Conservation (phyloP, 2,329 filamentous ascomycete genomes). For the Nigrograna mackinnonii region DNA sequence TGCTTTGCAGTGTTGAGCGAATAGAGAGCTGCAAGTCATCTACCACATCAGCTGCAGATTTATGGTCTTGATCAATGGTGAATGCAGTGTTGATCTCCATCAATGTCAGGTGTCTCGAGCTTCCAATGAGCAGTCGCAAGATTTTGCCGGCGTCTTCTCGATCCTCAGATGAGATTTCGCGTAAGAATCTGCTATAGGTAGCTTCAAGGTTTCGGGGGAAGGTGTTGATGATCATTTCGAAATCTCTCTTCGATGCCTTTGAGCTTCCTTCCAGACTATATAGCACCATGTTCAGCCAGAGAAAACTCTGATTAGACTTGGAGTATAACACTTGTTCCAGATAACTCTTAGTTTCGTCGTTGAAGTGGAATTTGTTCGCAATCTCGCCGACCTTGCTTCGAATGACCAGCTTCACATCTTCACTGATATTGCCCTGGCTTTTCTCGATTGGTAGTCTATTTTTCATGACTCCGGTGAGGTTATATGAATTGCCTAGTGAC, state of each 20-base stretch:
- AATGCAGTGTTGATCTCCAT: constrained; percentile 40
- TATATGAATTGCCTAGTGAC: constrained; percentile 15
- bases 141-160: constrained; percentile 28
- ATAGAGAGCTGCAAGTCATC: constrained; percentile 31
- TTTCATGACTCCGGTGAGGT: constrained; percentile 7
- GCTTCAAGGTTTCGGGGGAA: constrained; percentile 33
- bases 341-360: constrained; percentile 23
- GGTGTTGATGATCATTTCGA: constrained; percentile 28
- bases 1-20: constrained; percentile 28
- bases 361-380: constrained; percentile 22
- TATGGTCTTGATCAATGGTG: constrained; percentile 22
- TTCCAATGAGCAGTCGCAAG: constrained; percentile 37
- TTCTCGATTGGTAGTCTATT: constrained; percentile 26
- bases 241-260: constrained; percentile 15
- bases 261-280: constrained; percentile 33
- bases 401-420: constrained; percentile 39
- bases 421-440: constrained; percentile 16
- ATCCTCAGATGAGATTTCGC: constrained; percentile 23
- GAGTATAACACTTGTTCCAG: constrained; percentile 31
- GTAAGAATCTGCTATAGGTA: constrained; percentile 36
- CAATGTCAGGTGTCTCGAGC: constrained; percentile 35
- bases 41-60: constrained; percentile 20
- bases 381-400: constrained; percentile 34
- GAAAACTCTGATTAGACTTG: constrained; percentile 41
- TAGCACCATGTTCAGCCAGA: constrained; percentile 45